Base-by-base conservation (phyloP, 2,329 filamentous ascomycete species). In the Alternaria sp. region DNA sequence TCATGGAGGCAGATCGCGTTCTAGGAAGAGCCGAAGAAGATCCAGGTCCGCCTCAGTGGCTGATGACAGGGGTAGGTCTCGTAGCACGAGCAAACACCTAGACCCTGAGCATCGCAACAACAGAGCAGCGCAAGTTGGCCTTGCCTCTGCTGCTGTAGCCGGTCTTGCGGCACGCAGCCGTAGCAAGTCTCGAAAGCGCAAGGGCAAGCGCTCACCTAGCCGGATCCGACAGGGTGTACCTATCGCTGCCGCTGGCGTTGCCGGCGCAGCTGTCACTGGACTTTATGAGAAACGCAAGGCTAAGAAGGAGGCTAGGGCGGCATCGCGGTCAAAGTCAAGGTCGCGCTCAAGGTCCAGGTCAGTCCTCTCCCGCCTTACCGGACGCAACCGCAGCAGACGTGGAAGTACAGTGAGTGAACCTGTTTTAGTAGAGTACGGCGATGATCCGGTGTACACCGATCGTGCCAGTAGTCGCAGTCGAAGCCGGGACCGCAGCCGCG, bases 201-300 rank as follows among this genome's bases (percentile, higher is more conserved):
- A 83, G 64, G 84, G 85, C 43, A 81, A 84, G 56, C 84, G 86
- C 28, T 88, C 86, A 44, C 84, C 82, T 60, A 89, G 87, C 71
- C 83, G 86, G 26, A 63, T 89, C 41, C 82, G 86, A 63, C 81
- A 86, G 65, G 87, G 86, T 51, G 81, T 88, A 6, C 88, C 88
- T 1, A 86, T 90, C 58, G 84, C 87, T 68, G 88, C 87, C 44
- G 87, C 87, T 56, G 88, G 88, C 53, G 78, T 89, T 14, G 86
- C 87, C 49, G 87, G 86, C 67, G 88, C 88, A 44, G 88, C 87
- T 14, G 81, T 88, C 30, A 86, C 88, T 61, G 87, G 86, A 23
- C 75, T 90, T 15, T 90, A 89, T 71, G 88, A 90, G 77, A 88
- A 85, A 71, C 86, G 85, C 64, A 88, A 89, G 77, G 86, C 84